Evolutionary conservation across 352 stramenopile species (phyloP), one percentile per base, ranked within the genome.

Genomic region (Phytophthora fragariae): DNA sequence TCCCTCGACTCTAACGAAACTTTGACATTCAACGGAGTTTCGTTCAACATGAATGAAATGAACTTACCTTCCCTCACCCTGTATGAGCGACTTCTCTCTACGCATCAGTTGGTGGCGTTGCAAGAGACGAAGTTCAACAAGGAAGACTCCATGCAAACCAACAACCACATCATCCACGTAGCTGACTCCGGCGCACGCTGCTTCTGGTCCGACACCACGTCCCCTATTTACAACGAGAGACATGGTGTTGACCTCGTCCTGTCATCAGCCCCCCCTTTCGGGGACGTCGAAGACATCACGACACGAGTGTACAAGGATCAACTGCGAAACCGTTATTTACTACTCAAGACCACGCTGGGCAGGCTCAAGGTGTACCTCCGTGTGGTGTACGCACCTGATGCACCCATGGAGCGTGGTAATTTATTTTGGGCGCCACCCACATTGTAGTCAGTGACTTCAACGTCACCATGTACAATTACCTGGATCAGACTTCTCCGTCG

Each of bases 51-150:
- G 21, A 76, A 73, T 55, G 44, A 63, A 29, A 19, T 76, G 21
- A 68, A 72, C 41, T 1, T 21, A 47, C 19, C 41, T 2, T 24
- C 5, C 15, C 10, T 65, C 3, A 37, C 5, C n/a, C 69, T 19
- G 58, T 46, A 5, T 8, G 29, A 68, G 49, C 57, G 53, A 44
- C 70, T 70, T 52, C 63, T 76, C 41, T 65, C 70, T 17, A 49
- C 37, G 14, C 27, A 71, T 31, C 46, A 70, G 12, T 21, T 69
- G 29, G 33, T 73, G 9, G 63, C 52, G 11, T 54, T 72, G 21
- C 62, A 76, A 54, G 62, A 68, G 46, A 72, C 69, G 24, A 68
- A 69, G 35, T 73, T 77, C 41, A 56, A 35, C n/a, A 19, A 53
- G 19, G 56, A 67, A 62, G 62, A 69, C 61, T 66, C 68, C 17